Evolutionary conservation across 768 basidiomycete species (phyloP), one percentile per base, ranked within the genome.

Genomic region (Cystobasidiopsis lactophilus): DNA sequence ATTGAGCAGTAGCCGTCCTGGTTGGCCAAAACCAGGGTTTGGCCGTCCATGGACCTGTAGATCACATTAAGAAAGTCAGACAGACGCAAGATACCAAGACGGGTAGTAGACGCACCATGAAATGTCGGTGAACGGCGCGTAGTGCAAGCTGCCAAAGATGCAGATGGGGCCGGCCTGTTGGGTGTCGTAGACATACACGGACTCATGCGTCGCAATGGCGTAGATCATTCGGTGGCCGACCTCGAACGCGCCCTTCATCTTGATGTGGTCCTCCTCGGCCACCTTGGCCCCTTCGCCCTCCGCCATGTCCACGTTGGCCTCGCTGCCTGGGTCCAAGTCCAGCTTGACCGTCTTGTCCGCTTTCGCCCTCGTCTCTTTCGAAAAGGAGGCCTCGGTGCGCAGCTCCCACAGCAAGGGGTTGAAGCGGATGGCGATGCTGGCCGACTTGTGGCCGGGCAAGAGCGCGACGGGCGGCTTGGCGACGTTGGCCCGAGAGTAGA

Each of bases 1-100:
- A 95, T 74, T 0, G 91, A 93, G 70, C 93, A 96, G 67, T 96
- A 98, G 0, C 93, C 93, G 64, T 98, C 93, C 26, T 86, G 77
- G 1, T 86, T 84, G 1, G 88, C 81, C 26, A 95, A 75, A 46
- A 96, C 76, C 18, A 98, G 74, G 39, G 82, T 77, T 66, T 93
- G 85, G 3, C 93, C 93, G 61, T 96, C 93, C 1, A 86, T 78
- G 1, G 91, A 91, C 91, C 91, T 96, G 61, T 30, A 38, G 26
- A 39, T 10, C 30, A n/a, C 37, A 33, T 21, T n/a, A 19, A 37
- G 19, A 13, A 13, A 3, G 44, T 24, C n/a, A 30, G 31, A 14
- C 14, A 24, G 39, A 13, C 31, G 41, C 31, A 39, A n/a, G n/a
- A 16, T 37, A 11, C 35, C 18, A 29, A 33, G 48, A 33, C 31